Evolutionary conservation across 2,329 filamentous ascomycete genomes (phyloP).

Genomic region (Trichoderma guizhouense): DNA sequence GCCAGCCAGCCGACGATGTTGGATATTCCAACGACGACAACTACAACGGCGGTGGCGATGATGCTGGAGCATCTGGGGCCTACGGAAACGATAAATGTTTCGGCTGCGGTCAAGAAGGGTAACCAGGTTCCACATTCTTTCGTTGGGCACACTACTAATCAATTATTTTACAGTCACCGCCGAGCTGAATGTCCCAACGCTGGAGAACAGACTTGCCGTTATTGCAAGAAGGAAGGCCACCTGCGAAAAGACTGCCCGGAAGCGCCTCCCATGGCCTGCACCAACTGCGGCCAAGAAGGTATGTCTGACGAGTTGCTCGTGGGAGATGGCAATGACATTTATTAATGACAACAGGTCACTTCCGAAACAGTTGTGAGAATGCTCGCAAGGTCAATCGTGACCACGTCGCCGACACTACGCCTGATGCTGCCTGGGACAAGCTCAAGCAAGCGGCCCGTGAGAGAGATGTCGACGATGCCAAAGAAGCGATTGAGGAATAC

Average conservation of each 20-base stretch:
- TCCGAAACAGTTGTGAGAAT: conserved; percentile 53
- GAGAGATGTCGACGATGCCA: conserved; percentile 60
- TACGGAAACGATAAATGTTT: conserved; percentile 21
- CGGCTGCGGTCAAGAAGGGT: neutral
- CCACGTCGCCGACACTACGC: conserved; percentile 44
- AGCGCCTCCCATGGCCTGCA: conserved; percentile 53
- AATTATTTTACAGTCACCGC: conserved; percentile 25
- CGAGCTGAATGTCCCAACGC: conserved; percentile 37
- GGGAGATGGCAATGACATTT: neutral
- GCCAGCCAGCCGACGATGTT: neutral
- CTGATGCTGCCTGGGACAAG: conserved; percentile 57
- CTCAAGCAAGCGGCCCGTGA: conserved; percentile 51
- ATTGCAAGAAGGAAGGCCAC: conserved; percentile 51
- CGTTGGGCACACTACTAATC: neutral
- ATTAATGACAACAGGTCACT: conserved; percentile 47
- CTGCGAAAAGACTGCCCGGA: conserved; percentile 61
- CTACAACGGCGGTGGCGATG: neutral
- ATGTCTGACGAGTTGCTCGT: conserved; percentile 19
- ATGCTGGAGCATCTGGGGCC: neutral
- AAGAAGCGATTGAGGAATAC: conserved; percentile 57
- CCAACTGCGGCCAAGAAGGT: conserved; percentile 62
- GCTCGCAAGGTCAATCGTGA: conserved; percentile 57
- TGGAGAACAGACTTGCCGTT: conserved; percentile 36
- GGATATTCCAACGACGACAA: neutral
- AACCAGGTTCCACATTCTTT: neutral